phyloP scores from a whole-genome alignment of 2,329 filamentous ascomycete genomes.

The Pestalotiopsis sp. region DNA sequence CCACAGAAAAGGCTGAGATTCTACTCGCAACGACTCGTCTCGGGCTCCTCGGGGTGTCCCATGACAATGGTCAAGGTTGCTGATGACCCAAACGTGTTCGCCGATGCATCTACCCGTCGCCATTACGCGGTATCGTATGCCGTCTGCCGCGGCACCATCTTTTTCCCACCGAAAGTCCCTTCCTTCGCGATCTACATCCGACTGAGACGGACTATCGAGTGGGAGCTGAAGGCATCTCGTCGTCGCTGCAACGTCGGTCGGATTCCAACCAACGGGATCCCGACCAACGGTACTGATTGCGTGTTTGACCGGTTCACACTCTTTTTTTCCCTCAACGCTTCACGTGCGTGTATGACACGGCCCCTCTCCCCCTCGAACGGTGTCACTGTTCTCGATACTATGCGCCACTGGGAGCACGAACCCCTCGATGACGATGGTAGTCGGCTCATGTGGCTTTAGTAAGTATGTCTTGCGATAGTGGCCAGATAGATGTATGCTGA shows the following conservation, averaged over 20 bases:
- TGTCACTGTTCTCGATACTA: not conserved
- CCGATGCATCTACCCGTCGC: not conserved
- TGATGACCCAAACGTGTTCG: not conserved
- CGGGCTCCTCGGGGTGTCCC: not conserved
- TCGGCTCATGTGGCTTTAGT: not conserved
- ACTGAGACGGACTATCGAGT: not conserved
- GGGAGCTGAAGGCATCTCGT: not conserved
- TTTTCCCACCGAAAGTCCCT: not conserved
- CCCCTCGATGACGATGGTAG: not conserved
- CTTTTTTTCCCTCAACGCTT: not conserved
- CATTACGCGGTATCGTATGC: not conserved
- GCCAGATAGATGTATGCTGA: not conserved
- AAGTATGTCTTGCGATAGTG: not conserved
- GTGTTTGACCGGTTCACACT: not conserved
- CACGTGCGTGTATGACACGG: not conserved
- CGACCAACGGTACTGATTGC: not conserved
- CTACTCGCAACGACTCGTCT: not conserved
- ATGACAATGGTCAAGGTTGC: not conserved
- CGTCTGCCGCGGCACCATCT: not conserved
- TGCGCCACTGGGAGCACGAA: not conserved
- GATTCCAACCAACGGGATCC: not conserved
- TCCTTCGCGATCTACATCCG: not conserved
- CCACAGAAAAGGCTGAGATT: not conserved
- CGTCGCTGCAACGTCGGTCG: not conserved
- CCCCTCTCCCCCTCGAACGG: not conserved